A percentile compares a stretch with the other conserved stretches of the same genome.
phyloP scores from a whole-genome alignment of 176 grass and related monocot species.

The Alloteropsis semialata region DNA sequence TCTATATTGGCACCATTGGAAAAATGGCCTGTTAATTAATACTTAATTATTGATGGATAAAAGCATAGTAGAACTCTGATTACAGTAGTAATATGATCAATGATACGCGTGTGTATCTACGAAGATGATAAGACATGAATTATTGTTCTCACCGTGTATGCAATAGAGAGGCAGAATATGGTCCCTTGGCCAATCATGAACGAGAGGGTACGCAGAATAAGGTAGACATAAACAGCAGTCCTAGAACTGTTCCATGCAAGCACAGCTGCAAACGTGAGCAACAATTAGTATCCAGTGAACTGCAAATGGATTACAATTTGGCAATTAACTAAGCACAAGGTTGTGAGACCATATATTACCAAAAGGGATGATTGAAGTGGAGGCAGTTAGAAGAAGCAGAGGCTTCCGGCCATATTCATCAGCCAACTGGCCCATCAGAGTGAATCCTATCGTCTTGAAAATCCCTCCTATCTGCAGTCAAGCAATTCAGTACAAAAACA shows the following conservation, averaged over 20 bases:
- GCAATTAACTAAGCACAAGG: too few relatives aligned
- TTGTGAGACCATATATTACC: conserved; percentile 45
- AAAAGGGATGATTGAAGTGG: conserved; percentile 72
- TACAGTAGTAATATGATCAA: not conserved
- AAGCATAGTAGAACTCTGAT: not conserved
- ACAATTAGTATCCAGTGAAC: not conserved
- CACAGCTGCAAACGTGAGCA: conserved; percentile 48
- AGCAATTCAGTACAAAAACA: not conserved
- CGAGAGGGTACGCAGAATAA: conserved; percentile 61
- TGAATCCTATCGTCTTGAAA: conserved; percentile 66
- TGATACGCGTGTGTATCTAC: not conserved
- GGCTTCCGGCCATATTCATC: conserved; percentile 84
- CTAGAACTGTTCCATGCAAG: conserved; percentile 65
- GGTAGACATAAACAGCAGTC: conserved; percentile 50
- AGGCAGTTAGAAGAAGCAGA: conserved; percentile 62
- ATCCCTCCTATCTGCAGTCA: conserved; percentile 62
- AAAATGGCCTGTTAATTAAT: not conserved
- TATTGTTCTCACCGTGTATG: conserved; percentile 54
- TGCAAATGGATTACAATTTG: not conserved
- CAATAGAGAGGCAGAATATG: conserved; percentile 64
- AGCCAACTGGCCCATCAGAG: conserved; percentile 67
- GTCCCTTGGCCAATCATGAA: conserved; percentile 80
- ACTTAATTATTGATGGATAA: not conserved
- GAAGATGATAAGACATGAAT: not conserved
- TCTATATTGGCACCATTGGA: not conserved